These are phyloP conservation scores for Rickenella mellea DNA, from an alignment of 768 basidiomycete genomes.

Conservation along the genomic window DNA sequence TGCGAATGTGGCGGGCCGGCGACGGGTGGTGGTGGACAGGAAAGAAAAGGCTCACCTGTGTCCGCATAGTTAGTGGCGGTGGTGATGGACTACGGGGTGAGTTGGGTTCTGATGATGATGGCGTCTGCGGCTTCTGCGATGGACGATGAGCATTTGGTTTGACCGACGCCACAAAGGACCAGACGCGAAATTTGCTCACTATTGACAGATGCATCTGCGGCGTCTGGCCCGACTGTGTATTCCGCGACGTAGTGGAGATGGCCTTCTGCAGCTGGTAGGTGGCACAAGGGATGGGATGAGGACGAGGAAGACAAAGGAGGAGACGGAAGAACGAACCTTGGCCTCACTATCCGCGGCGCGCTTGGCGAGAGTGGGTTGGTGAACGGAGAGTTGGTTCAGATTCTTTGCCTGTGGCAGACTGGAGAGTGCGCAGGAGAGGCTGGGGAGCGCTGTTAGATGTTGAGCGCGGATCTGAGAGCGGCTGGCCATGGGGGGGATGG, in stretches of 20 bases:
- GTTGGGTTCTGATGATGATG: too few species aligned
- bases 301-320: not conserved
- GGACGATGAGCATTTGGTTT: too few species aligned
- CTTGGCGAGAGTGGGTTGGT: constrained; percentile 61
- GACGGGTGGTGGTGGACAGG: too few species aligned
- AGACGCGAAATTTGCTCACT: too few species aligned
- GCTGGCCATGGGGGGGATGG: constrained; percentile 18
- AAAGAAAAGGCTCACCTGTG: too few species aligned
- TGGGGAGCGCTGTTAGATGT: constrained; percentile 64
- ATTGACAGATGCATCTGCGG: too few species aligned
- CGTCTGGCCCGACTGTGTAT: not conserved
- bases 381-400: constrained; percentile 54
- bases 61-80: too few species aligned
- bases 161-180: too few species aligned
- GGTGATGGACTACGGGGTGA: too few species aligned
- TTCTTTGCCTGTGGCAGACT: constrained; percentile 65
- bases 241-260: not conserved
- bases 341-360: constrained; percentile 66
- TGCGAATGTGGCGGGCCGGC: too few species aligned
- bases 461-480: constrained; percentile 32
- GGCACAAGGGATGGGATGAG: not conserved
- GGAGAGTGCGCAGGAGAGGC: constrained; percentile 57
- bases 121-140: too few species aligned
- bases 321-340: constrained; percentile 38
- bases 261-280: not conserved